Evolutionary conservation across 2,329 filamentous ascomycete species (phyloP), one percentile per base, ranked within the genome.

Genomic region (Alternaria brassicicola): DNA sequence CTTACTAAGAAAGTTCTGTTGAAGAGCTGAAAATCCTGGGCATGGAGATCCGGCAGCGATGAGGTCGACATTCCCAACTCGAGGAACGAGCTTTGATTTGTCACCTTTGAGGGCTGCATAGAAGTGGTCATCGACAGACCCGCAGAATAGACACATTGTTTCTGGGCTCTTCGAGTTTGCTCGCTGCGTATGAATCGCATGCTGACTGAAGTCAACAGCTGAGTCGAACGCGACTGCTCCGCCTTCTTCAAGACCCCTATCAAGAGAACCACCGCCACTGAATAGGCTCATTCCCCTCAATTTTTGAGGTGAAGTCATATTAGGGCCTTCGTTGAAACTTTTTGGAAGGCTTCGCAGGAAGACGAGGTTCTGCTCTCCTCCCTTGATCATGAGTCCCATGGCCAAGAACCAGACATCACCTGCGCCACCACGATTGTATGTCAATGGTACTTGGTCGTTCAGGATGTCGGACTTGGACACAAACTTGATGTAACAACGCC

Each of bases 201-300:
- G 77, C 0, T 78, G 65, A 55, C 84, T 85, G 57, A 86, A 85
- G 67, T 96, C 92, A 25, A 93, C 88, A 0, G 86, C 86, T 80
- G 86, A 89, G 3, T 81, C 79, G 73, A 90, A 89, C 25, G 86
- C 72, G 0, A 93, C 82, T 0, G 82, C 86, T 0, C 87, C 86
- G 1, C 86, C 86, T 52, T 93, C 90, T 73, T 93, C 90, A 0
- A 96, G 79, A 0, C 91, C 91, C 28, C 89, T 83, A 5, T 91
- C 91, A 50, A 95, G 87, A 51, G 89, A 92, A 0, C 92, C 91
- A 17, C 89, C 88, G 1, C 92, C 92, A 64, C 89, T 92, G 68
- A 92, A 96, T 0, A 95, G 78, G 62, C 92, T 90, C 3, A 94
- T 76, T 0, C 88, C 89, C 30, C 41, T 57, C 2, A 72, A 31